Evolutionary conservation across 371 early-diverging fungal species (phyloP).

Genomic region (Mucor velutinosus): DNA sequence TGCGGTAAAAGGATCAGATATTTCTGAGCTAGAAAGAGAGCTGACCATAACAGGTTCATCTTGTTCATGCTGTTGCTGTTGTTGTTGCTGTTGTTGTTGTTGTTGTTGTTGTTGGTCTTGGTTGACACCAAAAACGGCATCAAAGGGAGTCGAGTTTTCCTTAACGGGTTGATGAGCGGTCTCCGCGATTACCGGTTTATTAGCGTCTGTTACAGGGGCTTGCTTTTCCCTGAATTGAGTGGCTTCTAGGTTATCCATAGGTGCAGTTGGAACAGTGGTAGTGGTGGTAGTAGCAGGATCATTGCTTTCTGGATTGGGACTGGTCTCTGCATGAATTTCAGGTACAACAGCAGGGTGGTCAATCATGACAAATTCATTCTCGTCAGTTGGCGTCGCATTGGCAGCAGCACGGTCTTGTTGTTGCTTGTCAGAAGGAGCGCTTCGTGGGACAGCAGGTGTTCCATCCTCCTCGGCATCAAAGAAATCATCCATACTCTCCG

Average conservation of each 20-base stretch:
- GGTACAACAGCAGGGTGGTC: slow-evolving; percentile 20
- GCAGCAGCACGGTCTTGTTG: background rate
- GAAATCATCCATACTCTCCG: slow-evolving; percentile 20
- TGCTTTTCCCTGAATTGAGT: background rate
- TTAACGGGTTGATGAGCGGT: background rate
- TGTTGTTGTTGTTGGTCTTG: background rate
- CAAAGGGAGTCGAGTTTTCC: slow-evolving; percentile 4
- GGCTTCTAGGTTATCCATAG: background rate
- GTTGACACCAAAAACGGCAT: slow-evolving; percentile 12
- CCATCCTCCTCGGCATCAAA: slow-evolving; percentile 23
- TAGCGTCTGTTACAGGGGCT: slow-evolving; percentile 8
- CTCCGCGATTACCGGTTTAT: slow-evolving; percentile 2
- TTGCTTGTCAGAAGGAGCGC: background rate
- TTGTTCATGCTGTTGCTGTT: slow-evolving; percentile 4
- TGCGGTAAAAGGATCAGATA: slow-evolving; percentile 4
- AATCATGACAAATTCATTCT: slow-evolving; percentile 28
- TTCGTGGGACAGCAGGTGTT: background rate
- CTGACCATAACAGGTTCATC: slow-evolving; percentile 21
- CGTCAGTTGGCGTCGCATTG: slow-evolving; percentile 6
- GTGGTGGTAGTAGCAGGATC: background rate
- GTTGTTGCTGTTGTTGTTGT: background rate
- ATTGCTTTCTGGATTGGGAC: background rate
- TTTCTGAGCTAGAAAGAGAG: slow-evolving; percentile 12
- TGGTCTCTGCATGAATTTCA: background rate
- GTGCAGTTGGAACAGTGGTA: background rate